Base-by-base conservation (phyloP, 83 land plant genomes). In the Thuja plicata region DNA sequence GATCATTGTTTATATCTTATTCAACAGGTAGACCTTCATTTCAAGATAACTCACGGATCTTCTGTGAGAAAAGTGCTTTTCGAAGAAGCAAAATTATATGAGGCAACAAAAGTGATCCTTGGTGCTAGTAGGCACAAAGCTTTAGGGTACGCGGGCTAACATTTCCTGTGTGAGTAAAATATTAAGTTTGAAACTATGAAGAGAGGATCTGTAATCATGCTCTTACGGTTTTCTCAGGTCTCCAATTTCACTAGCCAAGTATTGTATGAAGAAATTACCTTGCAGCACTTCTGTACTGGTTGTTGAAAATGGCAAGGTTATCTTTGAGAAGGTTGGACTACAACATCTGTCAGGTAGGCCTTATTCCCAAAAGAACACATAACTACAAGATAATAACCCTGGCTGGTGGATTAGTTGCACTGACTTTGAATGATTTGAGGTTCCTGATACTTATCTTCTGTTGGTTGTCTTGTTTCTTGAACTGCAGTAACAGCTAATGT, bases 201-300 rank as follows among this genome's bases (percentile, higher is more conserved):
- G 45, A 86, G 62, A 34, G 45, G 66, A 15, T 35, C 40, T 85
- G 35, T 41, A 57, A 52, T 54, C 30, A 35, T 86, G 30, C 60
- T 34, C 40, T 60, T 30, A 43, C 80, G 48, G 34, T 46, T 90
- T 46, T 89, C 85, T 74, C 89, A 90, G 90, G 87, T 92, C 94
- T 54, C 90, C 93, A 30, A 84, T 91, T 8, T 91, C 99, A 0
- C 88, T 97, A 11, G 99, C 98, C n/a, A 96, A 94, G 81, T 94
- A 96, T 88, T 96, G 98, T 57, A 88, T 94, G 13, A 96, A 88
- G 91, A 95, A 94, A 82, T 92, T 97, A 27, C 92, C 99, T 9
- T 89, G 86, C 46, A 92, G 90, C 27, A 92, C 94, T 52, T 91
- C 91, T 16, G 95, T 97, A 27, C 86, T 96, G 10, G 95, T 95